Conservation (phyloP, 352 stramenopile species). For the Phytophthora podocarpi region DNA sequence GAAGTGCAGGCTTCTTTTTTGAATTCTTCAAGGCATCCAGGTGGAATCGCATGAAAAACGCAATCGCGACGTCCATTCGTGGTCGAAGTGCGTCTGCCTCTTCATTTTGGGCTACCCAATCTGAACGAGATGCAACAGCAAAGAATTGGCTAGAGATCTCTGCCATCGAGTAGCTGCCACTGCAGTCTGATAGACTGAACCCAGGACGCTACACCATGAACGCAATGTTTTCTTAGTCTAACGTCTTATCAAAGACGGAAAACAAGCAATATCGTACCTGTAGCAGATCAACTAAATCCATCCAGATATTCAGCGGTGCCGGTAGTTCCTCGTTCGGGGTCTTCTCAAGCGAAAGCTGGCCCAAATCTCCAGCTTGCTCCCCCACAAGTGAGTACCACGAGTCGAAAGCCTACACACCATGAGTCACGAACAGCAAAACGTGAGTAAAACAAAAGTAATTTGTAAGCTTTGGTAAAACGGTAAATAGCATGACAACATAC, state of each 20-base stretch:
- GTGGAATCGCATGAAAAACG: slow-evolving; percentile 75
- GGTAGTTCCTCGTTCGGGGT: slow-evolving; percentile 76
- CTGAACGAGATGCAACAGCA: slow-evolving; percentile 30
- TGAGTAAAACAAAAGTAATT: slow-evolving; percentile 2
- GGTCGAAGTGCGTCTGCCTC: slow-evolving; percentile 14
- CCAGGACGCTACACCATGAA: slow-evolving; percentile 44
- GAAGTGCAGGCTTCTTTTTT: slow-evolving; percentile 46
- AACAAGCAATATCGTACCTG: slow-evolving; percentile 49
- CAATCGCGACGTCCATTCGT: slow-evolving; percentile 57
- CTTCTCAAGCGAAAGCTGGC: slow-evolving; percentile 47
- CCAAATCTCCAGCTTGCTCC: slow-evolving; percentile 23
- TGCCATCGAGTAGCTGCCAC: slow-evolving; percentile 32
- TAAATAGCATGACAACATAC: background rate
- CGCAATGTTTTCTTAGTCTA: background rate
- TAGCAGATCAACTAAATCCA: slow-evolving; percentile 73
- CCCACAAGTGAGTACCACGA: slow-evolving; percentile 77
- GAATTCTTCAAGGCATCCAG: slow-evolving; percentile 56
- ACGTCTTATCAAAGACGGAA: background rate
- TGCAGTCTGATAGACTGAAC: slow-evolving; percentile 64
- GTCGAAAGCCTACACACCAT: slow-evolving; percentile 70
- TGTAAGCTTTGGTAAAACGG: background rate
- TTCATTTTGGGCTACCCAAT: slow-evolving; percentile 33
- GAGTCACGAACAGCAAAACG: background rate
- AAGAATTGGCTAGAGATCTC: slow-evolving; percentile 61
- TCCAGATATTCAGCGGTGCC: slow-evolving; percentile 63